phyloP scores from a whole-genome alignment of 768 basidiomycete species.

The Peribolospora kevripleyi region DNA sequence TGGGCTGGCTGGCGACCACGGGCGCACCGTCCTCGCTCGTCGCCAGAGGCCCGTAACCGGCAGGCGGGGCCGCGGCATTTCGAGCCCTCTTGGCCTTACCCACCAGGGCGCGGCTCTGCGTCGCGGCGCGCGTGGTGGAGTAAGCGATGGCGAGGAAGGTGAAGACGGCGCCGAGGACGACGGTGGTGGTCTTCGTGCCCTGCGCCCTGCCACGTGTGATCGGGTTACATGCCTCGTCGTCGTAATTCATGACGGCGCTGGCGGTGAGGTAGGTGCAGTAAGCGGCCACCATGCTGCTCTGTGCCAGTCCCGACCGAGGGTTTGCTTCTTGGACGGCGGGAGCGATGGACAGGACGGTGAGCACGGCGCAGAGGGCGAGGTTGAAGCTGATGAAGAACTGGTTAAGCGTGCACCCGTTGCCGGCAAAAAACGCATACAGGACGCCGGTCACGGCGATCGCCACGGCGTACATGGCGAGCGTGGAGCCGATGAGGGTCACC shows the following conservation, averaged over 20 bases:
- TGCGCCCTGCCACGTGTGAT: constrained; percentile 36
- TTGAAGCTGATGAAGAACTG: constrained; percentile 96
- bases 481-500: constrained; percentile 80
- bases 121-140: constrained; percentile 85
- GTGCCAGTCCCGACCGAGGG: constrained; percentile 79
- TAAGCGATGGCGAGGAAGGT: constrained; percentile 97
- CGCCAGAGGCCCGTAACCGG: constrained; percentile 33
- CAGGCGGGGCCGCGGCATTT: constrained; percentile 18
- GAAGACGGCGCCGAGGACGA: constrained; percentile 74
- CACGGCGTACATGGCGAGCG: constrained; percentile 61
- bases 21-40: constrained; percentile 28
- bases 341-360: constrained; percentile 59
- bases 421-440: constrained; percentile 76
- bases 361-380: constrained; percentile 48
- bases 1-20: constrained; percentile 48
- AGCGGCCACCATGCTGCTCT: constrained; percentile 86
- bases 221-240: constrained; percentile 66
- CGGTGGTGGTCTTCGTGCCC: constrained; percentile 57
- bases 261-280: constrained; percentile 92
- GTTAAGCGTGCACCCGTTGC: constrained; percentile 66
- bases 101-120: constrained; percentile 70
- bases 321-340: constrained; percentile 76
- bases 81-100: constrained; percentile 37
- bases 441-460: constrained; percentile 65
- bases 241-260: constrained; percentile 80